phyloP scores from a whole-genome alignment of 805 yeast genomes.

The Lipomyces sp. region DNA sequence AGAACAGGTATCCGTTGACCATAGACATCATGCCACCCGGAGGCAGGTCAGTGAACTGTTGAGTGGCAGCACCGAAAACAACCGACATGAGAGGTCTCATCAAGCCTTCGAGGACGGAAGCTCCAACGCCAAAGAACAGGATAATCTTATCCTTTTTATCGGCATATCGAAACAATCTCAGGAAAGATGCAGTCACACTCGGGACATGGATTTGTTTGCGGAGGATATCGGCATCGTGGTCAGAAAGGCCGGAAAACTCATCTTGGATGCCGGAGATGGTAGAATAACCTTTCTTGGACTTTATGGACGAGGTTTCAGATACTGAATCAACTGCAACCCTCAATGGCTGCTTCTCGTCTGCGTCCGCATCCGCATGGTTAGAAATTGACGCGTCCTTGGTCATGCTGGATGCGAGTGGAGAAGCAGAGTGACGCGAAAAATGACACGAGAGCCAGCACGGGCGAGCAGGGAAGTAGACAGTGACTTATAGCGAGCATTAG shows the following conservation, averaged over 20 bases:
- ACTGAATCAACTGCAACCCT: conserved; percentile 3
- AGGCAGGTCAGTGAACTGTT: conserved; percentile 43
- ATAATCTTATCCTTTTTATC: conserved; percentile 41
- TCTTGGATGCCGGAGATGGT: conserved; percentile 27
- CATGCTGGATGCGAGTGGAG: not conserved
- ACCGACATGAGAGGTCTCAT: conserved; percentile 47
- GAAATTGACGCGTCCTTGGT: not conserved
- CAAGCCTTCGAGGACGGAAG: conserved; percentile 49
- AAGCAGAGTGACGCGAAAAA: not conserved
- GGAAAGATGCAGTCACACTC: conserved; percentile 40
- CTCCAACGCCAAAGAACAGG: conserved; percentile 43
- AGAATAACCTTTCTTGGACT: conserved; percentile 23
- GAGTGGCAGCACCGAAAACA: conserved; percentile 50
- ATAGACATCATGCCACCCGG: conserved; percentile 14
- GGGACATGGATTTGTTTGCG: conserved; percentile 44
- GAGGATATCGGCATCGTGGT: conserved; percentile 45
- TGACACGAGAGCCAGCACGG: not conserved
- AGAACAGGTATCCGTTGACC: conserved; percentile 2
- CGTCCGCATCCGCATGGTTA: not conserved
- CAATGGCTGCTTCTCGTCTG: conserved; percentile 19
- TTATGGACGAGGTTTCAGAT: not conserved
- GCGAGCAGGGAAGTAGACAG: not conserved
- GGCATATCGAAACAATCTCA: conserved; percentile 46
- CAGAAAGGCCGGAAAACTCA: conserved; percentile 41
- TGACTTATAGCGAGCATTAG: not conserved